These are phyloP conservation scores for Wickerhamomyces xylosicus DNA, from an alignment of 805 yeast genomes.

Conservation along the genomic window DNA sequence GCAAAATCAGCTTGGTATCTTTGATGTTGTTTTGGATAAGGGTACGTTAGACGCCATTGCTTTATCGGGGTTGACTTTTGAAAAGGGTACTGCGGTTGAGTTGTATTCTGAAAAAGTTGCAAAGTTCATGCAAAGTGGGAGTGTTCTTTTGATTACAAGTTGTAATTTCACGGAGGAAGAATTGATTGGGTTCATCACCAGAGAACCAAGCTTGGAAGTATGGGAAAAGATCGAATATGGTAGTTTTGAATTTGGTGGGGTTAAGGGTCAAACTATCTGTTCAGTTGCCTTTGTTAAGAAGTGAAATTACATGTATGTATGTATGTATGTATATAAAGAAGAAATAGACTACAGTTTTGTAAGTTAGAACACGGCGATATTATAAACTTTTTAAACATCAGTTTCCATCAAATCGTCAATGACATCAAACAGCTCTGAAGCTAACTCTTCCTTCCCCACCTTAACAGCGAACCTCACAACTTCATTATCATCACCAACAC, in stretches of 20 bases:
- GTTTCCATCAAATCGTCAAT: background rate
- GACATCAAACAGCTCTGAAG: background rate
- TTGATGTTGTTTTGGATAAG: conserved; percentile 79
- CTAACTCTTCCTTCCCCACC: background rate
- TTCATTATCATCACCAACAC: background rate
- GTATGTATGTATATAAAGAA: too few species aligned
- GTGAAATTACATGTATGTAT: conserved; percentile 3
- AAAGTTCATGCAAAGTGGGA: conserved; percentile 42
- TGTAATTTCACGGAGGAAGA: conserved; percentile 90
- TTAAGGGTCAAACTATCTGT: conserved; percentile 79
- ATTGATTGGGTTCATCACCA: conserved; percentile 41
- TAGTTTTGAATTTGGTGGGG: conserved; percentile 81
- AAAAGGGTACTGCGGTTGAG: conserved; percentile 37
- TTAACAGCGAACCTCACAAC: background rate
- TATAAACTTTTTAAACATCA: too few species aligned
- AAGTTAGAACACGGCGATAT: too few species aligned
- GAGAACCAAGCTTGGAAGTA: conserved; percentile 32
- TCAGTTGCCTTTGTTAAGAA: conserved; percentile 63
- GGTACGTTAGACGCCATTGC: conserved; percentile 98
- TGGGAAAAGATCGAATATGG: conserved; percentile 74
- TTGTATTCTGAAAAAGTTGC: conserved; percentile 54
- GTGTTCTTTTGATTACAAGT: conserved; percentile 70
- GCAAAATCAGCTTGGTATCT: conserved; percentile 26
- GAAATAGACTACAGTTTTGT: too few species aligned
- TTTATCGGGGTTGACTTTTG: conserved; percentile 49